Conservation (phyloP, 148 eudicot species). For the Amaranthus hypochondriacus region DNA sequence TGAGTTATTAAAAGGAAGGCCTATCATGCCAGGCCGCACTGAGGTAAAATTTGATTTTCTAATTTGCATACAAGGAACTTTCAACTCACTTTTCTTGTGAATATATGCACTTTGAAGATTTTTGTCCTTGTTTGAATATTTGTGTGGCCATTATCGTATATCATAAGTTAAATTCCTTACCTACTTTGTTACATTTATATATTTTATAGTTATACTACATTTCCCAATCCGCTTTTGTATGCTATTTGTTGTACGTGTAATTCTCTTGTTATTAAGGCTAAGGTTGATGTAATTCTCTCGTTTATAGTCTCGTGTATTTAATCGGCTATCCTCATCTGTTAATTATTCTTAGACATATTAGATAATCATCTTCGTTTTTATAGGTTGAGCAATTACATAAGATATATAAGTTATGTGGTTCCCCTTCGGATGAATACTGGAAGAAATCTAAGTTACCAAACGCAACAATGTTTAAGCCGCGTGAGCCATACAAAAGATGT, state of each 20-base stretch:
- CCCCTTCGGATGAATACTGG: constrained; percentile 91
- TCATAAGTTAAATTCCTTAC: no score
- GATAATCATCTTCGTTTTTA: neutral
- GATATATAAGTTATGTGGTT: constrained; percentile 79
- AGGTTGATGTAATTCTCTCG: no score
- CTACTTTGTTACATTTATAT: no score
- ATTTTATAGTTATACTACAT: no score
- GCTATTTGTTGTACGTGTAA: no score
- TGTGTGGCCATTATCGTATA: neutral
- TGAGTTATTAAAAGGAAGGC: constrained; percentile 65
- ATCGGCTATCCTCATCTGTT: neutral
- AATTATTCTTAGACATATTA: neutral
- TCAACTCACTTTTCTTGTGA: neutral
- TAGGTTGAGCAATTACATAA: constrained; percentile 85
- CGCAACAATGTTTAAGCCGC: constrained; percentile 76
- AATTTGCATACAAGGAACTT: neutral
- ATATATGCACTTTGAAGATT: neutral
- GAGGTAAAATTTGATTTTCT: constrained; percentile 33
- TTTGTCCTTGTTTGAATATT: neutral
- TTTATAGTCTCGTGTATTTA: neutral
- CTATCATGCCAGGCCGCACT: constrained; percentile 76
- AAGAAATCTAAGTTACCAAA: constrained; percentile 77
- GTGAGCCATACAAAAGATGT: constrained; percentile 70
- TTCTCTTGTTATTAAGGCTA: no score
- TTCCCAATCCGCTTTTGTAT: no score